Percentiles rank a stretch among this genome's conserved stretches.
Evolutionary conservation across 2,329 filamentous ascomycete species (phyloP).

Genomic region (Beauveria sp.): DNA sequence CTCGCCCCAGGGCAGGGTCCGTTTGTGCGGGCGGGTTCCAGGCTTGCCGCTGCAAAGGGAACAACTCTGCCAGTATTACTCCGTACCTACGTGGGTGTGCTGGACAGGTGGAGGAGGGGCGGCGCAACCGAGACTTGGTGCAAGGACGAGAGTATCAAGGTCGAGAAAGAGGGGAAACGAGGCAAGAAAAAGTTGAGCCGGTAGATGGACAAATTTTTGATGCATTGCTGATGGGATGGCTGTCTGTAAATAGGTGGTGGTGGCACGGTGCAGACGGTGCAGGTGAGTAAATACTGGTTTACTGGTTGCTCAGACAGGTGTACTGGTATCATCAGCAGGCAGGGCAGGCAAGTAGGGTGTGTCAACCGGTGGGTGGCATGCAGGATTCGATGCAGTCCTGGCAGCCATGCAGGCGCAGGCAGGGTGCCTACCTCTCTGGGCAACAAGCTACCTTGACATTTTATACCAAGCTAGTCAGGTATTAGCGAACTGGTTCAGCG

Average conservation of each 20-base stretch:
- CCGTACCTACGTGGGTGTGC: not conserved
- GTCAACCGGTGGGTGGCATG: not conserved
- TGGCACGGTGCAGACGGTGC: no score
- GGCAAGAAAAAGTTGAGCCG: no score
- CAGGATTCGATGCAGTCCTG: constrained; percentile 2
- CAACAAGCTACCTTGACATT: no score
- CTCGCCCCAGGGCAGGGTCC: constrained; percentile 3
- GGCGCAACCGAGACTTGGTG: not conserved
- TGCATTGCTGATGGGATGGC: not conserved
- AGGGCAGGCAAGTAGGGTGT: no score
- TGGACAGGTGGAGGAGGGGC: not conserved
- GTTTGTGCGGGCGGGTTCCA: constrained; percentile 1
- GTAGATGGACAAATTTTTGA: not conserved
- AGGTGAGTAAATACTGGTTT: no score
- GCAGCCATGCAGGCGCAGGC: not conserved
- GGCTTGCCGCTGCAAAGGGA: not conserved
- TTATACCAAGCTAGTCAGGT: no score
- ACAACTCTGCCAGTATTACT: not conserved
- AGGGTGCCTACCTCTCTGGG: not conserved
- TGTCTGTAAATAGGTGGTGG: no score
- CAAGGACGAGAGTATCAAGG: not conserved
- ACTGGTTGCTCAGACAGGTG: not conserved
- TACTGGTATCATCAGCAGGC: not conserved
- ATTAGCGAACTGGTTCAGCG: no score
- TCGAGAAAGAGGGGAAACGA: not conserved